Evolutionary conservation across 352 stramenopile species (phyloP).

Genomic region (Phytopythium aichiense): DNA sequence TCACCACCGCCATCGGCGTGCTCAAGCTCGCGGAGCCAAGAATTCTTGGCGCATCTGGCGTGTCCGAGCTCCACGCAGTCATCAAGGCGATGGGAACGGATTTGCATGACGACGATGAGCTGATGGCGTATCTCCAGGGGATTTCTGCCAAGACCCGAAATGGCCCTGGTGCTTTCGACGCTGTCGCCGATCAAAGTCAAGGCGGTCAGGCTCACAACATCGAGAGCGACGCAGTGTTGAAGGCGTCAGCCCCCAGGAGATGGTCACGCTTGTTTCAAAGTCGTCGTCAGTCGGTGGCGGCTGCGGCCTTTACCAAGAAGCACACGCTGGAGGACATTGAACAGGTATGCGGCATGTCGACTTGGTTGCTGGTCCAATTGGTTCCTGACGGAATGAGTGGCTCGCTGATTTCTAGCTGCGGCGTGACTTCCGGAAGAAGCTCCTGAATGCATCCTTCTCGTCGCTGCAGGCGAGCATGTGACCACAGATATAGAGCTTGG

Average conservation of each 20-base stretch:
- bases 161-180: background rate
- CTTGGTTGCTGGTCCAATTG: background rate
- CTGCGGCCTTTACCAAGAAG: background rate
- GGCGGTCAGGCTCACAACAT: background rate
- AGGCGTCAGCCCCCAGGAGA: background rate
- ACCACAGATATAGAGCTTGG: too few species aligned
- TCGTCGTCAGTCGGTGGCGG: background rate
- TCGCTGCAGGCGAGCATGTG: constrained; percentile 6
- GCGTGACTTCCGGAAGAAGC: background rate
- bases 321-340: constrained; percentile 2
- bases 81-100: constrained; percentile 41
- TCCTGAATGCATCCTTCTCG: constrained; percentile 3
- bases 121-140: constrained; percentile 31
- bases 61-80: constrained; percentile 38
- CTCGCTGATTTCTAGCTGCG: constrained; percentile 2
- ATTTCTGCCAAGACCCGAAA: background rate
- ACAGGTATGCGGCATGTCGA: background rate
- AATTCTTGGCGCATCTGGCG: constrained; percentile 26
- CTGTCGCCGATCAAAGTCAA: background rate
- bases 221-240: background rate
- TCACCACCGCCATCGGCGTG: constrained; percentile 39
- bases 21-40: constrained; percentile 29
- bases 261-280: background rate
- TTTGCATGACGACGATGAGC: constrained; percentile 44
- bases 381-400: background rate